Conservation (phyloP, 2,329 filamentous ascomycete species). For the Ceratocystis eucalypticola region DNA sequence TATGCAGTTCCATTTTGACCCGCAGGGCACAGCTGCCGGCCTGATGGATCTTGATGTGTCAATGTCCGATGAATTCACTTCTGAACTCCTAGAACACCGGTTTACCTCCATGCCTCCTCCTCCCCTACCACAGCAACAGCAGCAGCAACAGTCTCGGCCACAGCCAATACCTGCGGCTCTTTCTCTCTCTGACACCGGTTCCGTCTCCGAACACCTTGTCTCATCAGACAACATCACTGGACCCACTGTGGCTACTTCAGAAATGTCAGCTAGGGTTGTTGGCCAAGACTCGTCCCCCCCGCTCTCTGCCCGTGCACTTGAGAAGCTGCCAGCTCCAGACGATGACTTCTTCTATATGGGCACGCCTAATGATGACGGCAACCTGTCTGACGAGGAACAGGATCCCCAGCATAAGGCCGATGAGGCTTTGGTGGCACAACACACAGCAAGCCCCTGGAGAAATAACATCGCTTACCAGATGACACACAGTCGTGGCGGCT, state of each 20-base stretch:
- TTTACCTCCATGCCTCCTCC: not conserved
- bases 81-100: not conserved
- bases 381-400: conserved; percentile 48
- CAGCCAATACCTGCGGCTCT: not conserved
- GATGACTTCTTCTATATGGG: conserved; percentile 37
- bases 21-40: not conserved
- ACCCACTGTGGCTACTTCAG: no score
- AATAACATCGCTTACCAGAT: conserved; percentile 8
- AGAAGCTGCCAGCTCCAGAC: not conserved
- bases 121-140: not conserved
- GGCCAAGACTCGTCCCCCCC: not conserved
- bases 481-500: conserved; percentile 23
- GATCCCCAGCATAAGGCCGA: conserved; percentile 30
- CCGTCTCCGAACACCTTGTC: not conserved
- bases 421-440: conserved; percentile 27
- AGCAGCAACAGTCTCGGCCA: not conserved
- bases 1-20: conserved; percentile 1
- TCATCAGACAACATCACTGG: not conserved
- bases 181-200: not conserved
- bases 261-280: no score
- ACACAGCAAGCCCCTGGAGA: not conserved
- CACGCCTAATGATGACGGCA: conserved; percentile 48
- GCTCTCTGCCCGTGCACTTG: not conserved
- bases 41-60: not conserved
- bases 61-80: not conserved